Percentiles rank a stretch among this genome's conserved stretches.
Conservation (phyloP, 768 basidiomycete genomes). For the Kwoniella dejecticola region DNA sequence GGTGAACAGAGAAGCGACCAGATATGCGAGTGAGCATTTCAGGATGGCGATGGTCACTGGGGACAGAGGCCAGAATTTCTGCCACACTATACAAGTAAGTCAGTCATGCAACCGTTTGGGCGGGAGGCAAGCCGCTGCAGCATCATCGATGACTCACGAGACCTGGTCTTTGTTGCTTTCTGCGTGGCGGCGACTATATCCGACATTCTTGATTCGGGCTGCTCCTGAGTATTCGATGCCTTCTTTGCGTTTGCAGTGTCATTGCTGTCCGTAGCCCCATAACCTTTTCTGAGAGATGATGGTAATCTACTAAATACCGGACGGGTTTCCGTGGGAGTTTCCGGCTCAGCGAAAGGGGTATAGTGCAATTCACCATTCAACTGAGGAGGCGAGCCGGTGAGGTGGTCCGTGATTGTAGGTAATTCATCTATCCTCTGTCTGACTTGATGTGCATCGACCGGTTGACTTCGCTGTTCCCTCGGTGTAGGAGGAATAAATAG, state of each 20-base stretch:
- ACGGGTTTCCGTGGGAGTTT: not conserved
- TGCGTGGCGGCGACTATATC: no score
- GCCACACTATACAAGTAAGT: not conserved
- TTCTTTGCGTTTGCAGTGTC: not conserved
- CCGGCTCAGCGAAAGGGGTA: conserved; percentile 2
- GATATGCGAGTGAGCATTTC: conserved; percentile 90
- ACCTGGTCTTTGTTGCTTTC: not conserved
- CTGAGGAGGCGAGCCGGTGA: conserved; percentile 13
- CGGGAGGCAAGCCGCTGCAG: no score
- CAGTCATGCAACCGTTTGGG: no score
- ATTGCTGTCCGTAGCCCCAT: not conserved
- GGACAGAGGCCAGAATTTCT: conserved; percentile 33
- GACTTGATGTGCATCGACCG: not conserved
- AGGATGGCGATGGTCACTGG: conserved; percentile 59
- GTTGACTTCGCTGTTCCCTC: not conserved
- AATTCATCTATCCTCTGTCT: not conserved
- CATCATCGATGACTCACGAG: no score
- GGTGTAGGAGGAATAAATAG: conserved; percentile 13
- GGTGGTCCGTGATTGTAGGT: conserved; percentile 5
- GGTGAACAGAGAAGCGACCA: conserved; percentile 88
- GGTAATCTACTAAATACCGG: conserved; percentile 4
- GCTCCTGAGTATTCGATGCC: not conserved
- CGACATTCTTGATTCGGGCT: no score
- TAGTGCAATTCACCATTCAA: not conserved
- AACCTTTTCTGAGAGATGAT: not conserved